Conservation (phyloP, 2,329 filamentous ascomycete genomes). For the Hypoxylon sp. region DNA sequence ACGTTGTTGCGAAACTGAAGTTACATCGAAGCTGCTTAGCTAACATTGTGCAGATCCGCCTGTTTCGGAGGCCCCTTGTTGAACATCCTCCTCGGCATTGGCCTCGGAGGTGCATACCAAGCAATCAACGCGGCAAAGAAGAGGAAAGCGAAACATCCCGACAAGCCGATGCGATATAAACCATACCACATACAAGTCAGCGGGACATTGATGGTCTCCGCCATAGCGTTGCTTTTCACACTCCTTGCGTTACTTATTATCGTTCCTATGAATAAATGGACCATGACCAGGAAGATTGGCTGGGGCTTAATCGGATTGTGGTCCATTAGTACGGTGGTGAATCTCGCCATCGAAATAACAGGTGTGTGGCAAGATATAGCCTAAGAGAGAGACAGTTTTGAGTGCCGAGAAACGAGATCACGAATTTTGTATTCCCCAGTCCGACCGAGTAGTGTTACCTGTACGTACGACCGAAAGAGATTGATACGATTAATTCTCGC, state of each 20-base stretch:
- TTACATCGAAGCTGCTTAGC: slow-evolving; percentile 24
- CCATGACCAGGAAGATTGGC: slow-evolving; percentile 86
- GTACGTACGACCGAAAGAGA: slow-evolving; percentile 31
- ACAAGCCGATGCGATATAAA: slow-evolving; percentile 74
- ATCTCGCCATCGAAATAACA: slow-evolving; percentile 83
- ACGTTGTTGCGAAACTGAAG: slow-evolving; percentile 55
- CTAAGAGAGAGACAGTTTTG: slow-evolving; percentile 30
- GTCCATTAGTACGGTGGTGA: slow-evolving; percentile 83
- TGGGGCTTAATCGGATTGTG: slow-evolving; percentile 85
- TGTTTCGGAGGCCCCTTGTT: slow-evolving; percentile 99
- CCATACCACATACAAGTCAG: slow-evolving; percentile 88
- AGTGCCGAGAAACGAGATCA: slow-evolving; percentile 22
- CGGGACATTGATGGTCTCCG: slow-evolving; percentile 87
- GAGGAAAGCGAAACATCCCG: slow-evolving; percentile 76
- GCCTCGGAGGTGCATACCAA: slow-evolving; percentile 91
- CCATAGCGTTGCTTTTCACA: slow-evolving; percentile 85
- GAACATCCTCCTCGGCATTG: slow-evolving; percentile 95
- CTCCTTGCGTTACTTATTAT: slow-evolving; percentile 82
- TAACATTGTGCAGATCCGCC: slow-evolving; percentile 72
- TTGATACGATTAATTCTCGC: slow-evolving; percentile 12
- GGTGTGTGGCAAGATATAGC: slow-evolving; percentile 65
- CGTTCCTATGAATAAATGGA: slow-evolving; percentile 89
- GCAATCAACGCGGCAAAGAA: slow-evolving; percentile 79
- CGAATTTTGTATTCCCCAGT: slow-evolving; percentile 3
- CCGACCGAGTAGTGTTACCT: slow-evolving; percentile 24